Conservation (phyloP, 2,329 filamentous ascomycete genomes). For the Xylariales sp. region DNA sequence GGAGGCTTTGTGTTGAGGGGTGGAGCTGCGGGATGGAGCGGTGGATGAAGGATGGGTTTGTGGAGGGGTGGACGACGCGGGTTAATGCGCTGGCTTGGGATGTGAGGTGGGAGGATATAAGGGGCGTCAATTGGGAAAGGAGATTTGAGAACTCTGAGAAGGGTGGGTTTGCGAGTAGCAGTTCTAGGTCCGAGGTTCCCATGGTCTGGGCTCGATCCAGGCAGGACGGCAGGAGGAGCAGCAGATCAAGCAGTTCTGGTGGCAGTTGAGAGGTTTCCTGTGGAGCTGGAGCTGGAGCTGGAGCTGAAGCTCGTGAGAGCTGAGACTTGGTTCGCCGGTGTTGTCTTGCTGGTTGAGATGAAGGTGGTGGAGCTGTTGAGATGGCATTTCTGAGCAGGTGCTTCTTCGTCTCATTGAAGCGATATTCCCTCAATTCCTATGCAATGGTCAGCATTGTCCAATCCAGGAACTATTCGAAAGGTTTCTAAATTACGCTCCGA, state of each 20-base stretch:
- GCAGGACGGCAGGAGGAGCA: conserved; percentile 50
- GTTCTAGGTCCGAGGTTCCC: conserved; percentile 28
- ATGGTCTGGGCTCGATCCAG: conserved; percentile 33
- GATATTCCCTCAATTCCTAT: conserved; percentile 46
- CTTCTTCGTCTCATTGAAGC: conserved; percentile 42
- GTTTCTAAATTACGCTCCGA: too few relatives aligned
- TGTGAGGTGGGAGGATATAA: conserved; percentile 47
- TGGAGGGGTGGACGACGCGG: conserved; percentile 43
- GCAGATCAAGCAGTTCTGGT: conserved; percentile 45
- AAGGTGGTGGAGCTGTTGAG: conserved; percentile 32
- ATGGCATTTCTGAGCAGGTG: conserved; percentile 49
- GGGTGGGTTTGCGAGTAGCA: conserved; percentile 47
- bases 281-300: too few relatives aligned
- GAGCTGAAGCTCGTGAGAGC: conserved; percentile 14
- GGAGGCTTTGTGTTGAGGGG: conserved; percentile 32
- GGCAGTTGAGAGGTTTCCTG: conserved; percentile 28
- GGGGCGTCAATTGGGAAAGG: conserved; percentile 41
- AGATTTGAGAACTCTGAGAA: conserved; percentile 42
- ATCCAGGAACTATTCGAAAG: too few relatives aligned
- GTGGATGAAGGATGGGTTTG: conserved; percentile 54
- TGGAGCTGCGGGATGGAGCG: conserved; percentile 49
- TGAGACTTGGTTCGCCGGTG: conserved; percentile 21
- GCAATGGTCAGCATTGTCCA: background rate
- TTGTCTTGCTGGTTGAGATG: conserved; percentile 13
- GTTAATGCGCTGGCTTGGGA: conserved; percentile 43